phyloP scores from a whole-genome alignment of 768 basidiomycete species.

The Paxillus ammoniavirescens region DNA sequence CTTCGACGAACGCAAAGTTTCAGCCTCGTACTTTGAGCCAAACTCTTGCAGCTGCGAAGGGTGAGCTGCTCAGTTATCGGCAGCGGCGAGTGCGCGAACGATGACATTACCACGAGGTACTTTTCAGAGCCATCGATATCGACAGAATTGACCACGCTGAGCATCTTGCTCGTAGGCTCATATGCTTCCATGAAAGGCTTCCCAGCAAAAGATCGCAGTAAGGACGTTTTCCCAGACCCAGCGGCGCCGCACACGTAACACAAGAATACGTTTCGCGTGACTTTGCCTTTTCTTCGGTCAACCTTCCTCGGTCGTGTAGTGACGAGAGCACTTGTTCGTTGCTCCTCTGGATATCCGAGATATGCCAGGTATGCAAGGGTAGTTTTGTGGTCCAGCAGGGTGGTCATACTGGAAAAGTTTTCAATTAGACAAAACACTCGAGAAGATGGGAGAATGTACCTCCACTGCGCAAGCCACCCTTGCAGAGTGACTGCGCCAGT shows the following conservation, averaged over 20 bases:
- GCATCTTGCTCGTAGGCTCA: constrained; percentile 86
- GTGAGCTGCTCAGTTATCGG: background rate
- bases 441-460: constrained; percentile 46
- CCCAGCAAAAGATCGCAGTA: constrained; percentile 82
- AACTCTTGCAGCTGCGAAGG: constrained; percentile 86
- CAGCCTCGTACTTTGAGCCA: constrained; percentile 92
- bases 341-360: constrained; percentile 82
- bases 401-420: constrained; percentile 76
- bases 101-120: constrained; percentile 82
- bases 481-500: constrained; percentile 91
- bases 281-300: constrained; percentile 85
- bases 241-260: constrained; percentile 95
- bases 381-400: constrained; percentile 87
- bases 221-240: constrained; percentile 90
- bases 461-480: constrained; percentile 99
- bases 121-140: constrained; percentile 95
- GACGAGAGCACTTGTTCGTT: constrained; percentile 79
- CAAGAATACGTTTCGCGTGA: constrained; percentile 87
- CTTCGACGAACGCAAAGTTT: constrained; percentile 83
- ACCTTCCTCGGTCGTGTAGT: constrained; percentile 81
- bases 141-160: constrained; percentile 92
- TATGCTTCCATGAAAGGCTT: constrained; percentile 74
- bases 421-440: background rate
- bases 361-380: constrained; percentile 95
- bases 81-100: constrained; percentile 34